Evolutionary conservation across 2,329 filamentous ascomycete genomes (phyloP).

Genomic region (Cladophialophora exuberans): DNA sequence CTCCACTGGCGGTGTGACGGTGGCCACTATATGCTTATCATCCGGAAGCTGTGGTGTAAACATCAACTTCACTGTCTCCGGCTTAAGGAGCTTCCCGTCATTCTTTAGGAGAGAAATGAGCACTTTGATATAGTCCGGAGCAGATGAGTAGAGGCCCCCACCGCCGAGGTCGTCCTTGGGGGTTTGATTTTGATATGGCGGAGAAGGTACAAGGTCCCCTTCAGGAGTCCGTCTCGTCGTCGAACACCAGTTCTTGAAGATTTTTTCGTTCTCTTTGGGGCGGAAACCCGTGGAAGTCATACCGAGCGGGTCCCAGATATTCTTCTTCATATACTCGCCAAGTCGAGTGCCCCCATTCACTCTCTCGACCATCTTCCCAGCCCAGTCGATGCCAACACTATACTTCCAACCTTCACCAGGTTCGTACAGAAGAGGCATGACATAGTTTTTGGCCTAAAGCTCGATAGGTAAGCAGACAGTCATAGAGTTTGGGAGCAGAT

Average conservation of each 20-base stretch:
- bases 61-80: slow-evolving; percentile 31
- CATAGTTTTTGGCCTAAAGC: slow-evolving; percentile 1
- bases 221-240: slow-evolving; percentile 45
- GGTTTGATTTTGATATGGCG: slow-evolving; percentile 44
- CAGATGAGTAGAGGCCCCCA: slow-evolving; percentile 46
- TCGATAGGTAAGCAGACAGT: background rate
- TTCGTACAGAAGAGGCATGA: slow-evolving; percentile 36
- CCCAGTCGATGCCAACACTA: slow-evolving; percentile 56
- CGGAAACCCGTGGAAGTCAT: slow-evolving; percentile 38
- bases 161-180: slow-evolving; percentile 49
- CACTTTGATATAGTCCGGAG: slow-evolving; percentile 38
- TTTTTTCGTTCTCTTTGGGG: slow-evolving; percentile 10
- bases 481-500: background rate
- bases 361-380: slow-evolving; percentile 51
- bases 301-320: slow-evolving; percentile 51
- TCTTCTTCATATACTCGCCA: slow-evolving; percentile 48
- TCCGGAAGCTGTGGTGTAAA: slow-evolving; percentile 27
- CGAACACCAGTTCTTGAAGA: slow-evolving; percentile 31
- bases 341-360: slow-evolving; percentile 47
- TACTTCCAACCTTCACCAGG: slow-evolving; percentile 59
- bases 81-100: slow-evolving; percentile 38
- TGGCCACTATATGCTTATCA: slow-evolving; percentile 3
- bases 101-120: slow-evolving; percentile 37
- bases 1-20: background rate
- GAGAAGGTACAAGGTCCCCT: slow-evolving; percentile 41